Conservation (phyloP, 768 basidiomycete genomes). For the Psilocybe subaeruginosa region DNA sequence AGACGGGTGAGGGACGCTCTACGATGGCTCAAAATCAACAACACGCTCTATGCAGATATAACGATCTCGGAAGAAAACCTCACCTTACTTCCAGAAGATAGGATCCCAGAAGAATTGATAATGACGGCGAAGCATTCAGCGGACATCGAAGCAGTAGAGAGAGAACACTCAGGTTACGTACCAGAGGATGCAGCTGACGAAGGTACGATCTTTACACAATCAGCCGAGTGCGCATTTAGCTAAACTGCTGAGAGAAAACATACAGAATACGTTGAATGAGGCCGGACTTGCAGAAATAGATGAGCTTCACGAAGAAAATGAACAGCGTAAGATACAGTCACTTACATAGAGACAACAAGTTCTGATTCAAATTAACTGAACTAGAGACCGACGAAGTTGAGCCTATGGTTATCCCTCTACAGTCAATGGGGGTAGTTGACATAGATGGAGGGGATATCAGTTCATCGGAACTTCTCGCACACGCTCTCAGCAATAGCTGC, state of each 20-base stretch:
- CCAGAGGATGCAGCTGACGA: conserved; percentile 14
- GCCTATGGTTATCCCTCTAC: conserved; percentile 26
- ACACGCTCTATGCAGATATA: conserved; percentile 14
- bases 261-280: not conserved
- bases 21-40: conserved; percentile 15
- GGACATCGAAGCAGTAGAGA: conserved; percentile 17
- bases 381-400: not conserved
- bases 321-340: too few species aligned
- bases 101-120: conserved; percentile 32
- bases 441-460: conserved; percentile 13
- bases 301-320: not conserved
- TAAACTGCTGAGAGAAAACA: not conserved
- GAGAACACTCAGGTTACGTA: conserved; percentile 35
- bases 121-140: conserved; percentile 16
- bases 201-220: not conserved
- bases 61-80: conserved; percentile 18
- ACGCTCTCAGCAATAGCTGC: conserved; percentile 20
- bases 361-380: too few species aligned
- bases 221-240: not conserved
- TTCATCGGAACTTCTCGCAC: conserved; percentile 22
- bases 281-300: not conserved
- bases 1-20: conserved; percentile 5
- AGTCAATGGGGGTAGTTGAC: conserved; percentile 27
- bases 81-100: conserved; percentile 29
- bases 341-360: too few species aligned